phyloP scores from a whole-genome alignment of 345 rosid species.

The Psidium guajava region DNA sequence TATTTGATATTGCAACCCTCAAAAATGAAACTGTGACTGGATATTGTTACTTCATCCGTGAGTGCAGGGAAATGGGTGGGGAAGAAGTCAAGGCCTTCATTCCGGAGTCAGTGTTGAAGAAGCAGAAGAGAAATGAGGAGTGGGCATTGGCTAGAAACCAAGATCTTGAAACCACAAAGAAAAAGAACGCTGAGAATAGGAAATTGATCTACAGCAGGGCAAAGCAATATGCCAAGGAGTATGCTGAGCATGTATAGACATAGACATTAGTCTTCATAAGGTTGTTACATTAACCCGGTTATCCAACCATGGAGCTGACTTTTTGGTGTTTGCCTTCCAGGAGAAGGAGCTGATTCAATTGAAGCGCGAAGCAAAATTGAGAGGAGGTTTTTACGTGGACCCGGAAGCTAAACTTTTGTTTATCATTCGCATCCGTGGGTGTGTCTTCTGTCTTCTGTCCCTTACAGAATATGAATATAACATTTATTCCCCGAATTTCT shows the following conservation, averaged over 20 bases:
- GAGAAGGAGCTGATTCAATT: constrained; percentile 38
- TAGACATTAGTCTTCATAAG: neutral
- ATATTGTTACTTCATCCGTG: neutral
- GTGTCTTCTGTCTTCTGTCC: neutral
- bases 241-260: constrained; percentile 28
- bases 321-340: constrained; percentile 9
- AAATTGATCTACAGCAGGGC: constrained; percentile 41
- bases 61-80: constrained; percentile 27
- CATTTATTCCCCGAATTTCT: neutral
- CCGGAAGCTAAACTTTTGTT: constrained; percentile 68
- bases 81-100: constrained; percentile 30
- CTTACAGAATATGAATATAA: neutral
- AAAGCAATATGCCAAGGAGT: constrained; percentile 40
- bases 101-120: constrained; percentile 66
- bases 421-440: constrained; percentile 64
- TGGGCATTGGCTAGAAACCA: constrained; percentile 48
- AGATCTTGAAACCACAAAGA: constrained; percentile 24
- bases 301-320: neutral
- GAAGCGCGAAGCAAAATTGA: constrained; percentile 66
- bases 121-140: constrained; percentile 53
- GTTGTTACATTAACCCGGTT: neutral
- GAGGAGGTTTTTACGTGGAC: constrained; percentile 65
- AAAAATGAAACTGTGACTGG: neutral
- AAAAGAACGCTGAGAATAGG: constrained; percentile 34
- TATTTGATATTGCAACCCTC: neutral